Conservation (phyloP, 208 protist genomes). For the Kentomonas sorsogonicus region DNA sequence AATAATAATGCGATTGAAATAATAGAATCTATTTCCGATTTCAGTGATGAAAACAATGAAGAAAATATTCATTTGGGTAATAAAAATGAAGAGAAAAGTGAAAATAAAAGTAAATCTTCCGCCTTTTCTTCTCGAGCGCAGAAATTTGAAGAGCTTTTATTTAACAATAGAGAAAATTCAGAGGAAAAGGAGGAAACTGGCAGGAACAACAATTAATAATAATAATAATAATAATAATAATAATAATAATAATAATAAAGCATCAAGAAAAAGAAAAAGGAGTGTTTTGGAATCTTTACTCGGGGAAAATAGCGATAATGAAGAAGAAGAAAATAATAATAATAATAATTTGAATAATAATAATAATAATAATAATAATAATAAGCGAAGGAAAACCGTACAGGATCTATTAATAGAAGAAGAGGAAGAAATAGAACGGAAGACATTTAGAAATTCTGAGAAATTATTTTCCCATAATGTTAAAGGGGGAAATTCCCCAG, state of each 20-base stretch:
- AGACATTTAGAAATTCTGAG: too few relatives aligned
- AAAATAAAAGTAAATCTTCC: background rate
- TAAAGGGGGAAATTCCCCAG: too few relatives aligned
- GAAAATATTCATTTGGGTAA: background rate
- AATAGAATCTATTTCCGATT: background rate
- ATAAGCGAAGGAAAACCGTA: too few relatives aligned
- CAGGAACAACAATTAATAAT: slow-evolving; percentile 1
- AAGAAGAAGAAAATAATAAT: background rate
- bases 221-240: slow-evolving; percentile 7
- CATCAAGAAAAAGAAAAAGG: too few relatives aligned
- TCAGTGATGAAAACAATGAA: slow-evolving; percentile 2
- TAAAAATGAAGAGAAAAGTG: background rate
- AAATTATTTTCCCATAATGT: too few relatives aligned
- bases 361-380: slow-evolving; percentile 11
- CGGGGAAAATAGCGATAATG: background rate
- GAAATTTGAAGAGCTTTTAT: too few relatives aligned
- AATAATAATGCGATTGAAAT: slow-evolving; percentile 9
- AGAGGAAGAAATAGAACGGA: too few relatives aligned
- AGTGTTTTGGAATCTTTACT: too few relatives aligned
- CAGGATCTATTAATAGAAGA: too few relatives aligned
- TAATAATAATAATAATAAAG: too few relatives aligned
- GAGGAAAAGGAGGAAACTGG: background rate
- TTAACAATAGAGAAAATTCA: background rate
- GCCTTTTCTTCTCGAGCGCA: too few relatives aligned
- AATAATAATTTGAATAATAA: slow-evolving; percentile 1